Base-by-base conservation (phyloP, 345 rosid genomes). In the Sisymbrium irio region DNA sequence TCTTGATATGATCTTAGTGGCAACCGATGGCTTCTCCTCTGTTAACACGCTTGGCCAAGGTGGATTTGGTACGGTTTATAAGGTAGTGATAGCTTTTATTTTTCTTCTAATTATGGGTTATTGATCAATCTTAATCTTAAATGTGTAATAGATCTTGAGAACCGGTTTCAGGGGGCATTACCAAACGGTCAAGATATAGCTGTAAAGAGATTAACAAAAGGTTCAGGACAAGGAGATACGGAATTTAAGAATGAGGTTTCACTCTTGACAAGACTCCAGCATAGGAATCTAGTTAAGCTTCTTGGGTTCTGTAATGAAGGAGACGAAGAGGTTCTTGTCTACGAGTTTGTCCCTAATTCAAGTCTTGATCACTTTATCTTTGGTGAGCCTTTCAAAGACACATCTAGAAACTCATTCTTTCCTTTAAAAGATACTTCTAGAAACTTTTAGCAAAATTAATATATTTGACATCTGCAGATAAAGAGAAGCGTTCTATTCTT, bases 221-320 rank as follows among this genome's bases (percentile, higher is more conserved):
- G 22, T 17, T 85, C 84, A 3, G 69, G 72, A 3, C 85, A 85
- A 82, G 91, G 89, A 49, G 72, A 55, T 4, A 6, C 13, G 0
- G 88, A 86, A 64, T 84, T 86, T 55, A 77, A 75, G 59, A 86
- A 79, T 50, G 89, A 82, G 62, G 86, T 80, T 12, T 33, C 63
- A 9, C 54, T 86, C 42, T 47, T 86, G 36, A 78, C 86, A 28
- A 84, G 77, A 53, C 90, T 86, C 75, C 86, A 86, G 37, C 88
- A 84, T 53, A 71, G 67, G 40, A 84, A 82, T 45, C 70, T 86
- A n/a, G 85, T 86, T n/a, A 81, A 78, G 71, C 84, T 86, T 37
- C 65, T 86, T 0, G 86, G 88, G 2, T 84, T 82, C 39, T 84
- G 85, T 76, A 60, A 62, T 44, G 66, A 81, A 55, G 39, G 20